Conservation (phyloP, 345 rosid species). For the Acer saccharum region DNA sequence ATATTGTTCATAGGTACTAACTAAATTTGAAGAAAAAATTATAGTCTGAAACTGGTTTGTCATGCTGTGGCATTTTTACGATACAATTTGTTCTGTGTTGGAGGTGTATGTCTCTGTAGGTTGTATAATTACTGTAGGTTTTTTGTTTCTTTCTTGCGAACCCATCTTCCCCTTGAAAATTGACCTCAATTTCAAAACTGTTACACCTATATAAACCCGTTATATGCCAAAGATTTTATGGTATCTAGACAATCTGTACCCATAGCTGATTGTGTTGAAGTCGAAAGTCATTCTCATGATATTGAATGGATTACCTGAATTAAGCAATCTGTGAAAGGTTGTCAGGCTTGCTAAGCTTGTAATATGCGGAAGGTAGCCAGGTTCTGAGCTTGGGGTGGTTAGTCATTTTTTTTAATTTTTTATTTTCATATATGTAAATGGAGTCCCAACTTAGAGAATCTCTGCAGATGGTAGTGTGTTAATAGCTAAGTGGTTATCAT, state of each 20-base stretch:
- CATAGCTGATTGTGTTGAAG: background rate
- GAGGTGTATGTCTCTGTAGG: background rate
- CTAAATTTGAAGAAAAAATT: constrained; percentile 15
- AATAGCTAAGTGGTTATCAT: background rate
- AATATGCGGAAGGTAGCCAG: background rate
- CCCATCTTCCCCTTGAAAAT: background rate
- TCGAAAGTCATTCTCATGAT: background rate
- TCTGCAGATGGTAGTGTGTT: background rate
- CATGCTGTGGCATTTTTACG: background rate
- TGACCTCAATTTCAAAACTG: background rate
- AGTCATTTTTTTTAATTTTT: no score
- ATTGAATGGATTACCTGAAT: background rate
- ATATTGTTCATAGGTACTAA: constrained; percentile 91
- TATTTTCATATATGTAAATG: background rate
- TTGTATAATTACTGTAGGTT: background rate
- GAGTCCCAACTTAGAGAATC: background rate
- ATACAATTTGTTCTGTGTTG: background rate
- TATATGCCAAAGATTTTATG: background rate
- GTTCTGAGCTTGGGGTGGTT: background rate
- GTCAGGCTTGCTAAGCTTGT: background rate
- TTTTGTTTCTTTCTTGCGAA: background rate
- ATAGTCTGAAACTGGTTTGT: constrained; percentile 19
- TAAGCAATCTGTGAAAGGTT: background rate
- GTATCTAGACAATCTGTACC: background rate
- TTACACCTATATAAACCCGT: background rate